Evolutionary conservation across 2,329 filamentous ascomycete genomes (phyloP).

Genomic region (Aspergillus ustus): DNA sequence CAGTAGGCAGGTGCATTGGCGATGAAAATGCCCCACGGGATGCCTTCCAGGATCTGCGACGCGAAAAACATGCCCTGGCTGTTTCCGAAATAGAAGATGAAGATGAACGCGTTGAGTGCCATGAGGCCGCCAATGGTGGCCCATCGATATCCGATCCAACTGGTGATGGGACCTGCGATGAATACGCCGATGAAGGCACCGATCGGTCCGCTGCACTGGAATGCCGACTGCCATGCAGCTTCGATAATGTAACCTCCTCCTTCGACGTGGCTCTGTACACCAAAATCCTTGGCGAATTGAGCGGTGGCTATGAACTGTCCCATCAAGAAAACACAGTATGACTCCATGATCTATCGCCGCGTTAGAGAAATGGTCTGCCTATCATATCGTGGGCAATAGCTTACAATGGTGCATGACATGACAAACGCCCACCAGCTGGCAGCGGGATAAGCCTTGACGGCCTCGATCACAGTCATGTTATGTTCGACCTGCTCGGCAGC

Average conservation of each 20-base stretch:
- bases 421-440: slow-evolving; percentile 61
- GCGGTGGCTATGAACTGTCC: slow-evolving; percentile 61
- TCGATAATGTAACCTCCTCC: slow-evolving; percentile 46
- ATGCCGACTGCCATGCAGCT: slow-evolving; percentile 63
- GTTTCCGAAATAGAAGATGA: slow-evolving; percentile 56
- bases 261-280: slow-evolving; percentile 41
- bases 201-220: slow-evolving; percentile 60
- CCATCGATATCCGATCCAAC: slow-evolving; percentile 65
- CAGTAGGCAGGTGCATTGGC: slow-evolving; percentile 68
- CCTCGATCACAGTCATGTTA: slow-evolving; percentile 51
- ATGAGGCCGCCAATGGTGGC: slow-evolving; percentile 60
- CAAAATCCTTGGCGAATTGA: slow-evolving; percentile 54
- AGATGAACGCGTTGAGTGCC: slow-evolving; percentile 57
- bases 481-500: slow-evolving; percentile 62
- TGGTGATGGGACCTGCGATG: slow-evolving; percentile 59
- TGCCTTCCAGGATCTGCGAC: slow-evolving; percentile 63
- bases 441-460: slow-evolving; percentile 57
- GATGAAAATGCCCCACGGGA: slow-evolving; percentile 70
- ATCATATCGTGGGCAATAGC: slow-evolving; percentile 28
- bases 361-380: slow-evolving; percentile 26
- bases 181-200: slow-evolving; percentile 56
- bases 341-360: slow-evolving; percentile 63
- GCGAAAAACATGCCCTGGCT: slow-evolving; percentile 53
- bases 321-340: slow-evolving; percentile 66
- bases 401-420: slow-evolving; percentile 62